Evolutionary conservation across 1,139 yeast genomes (phyloP), one percentile per base, ranked within the genome.

Genomic region (Casaregolazyma suthepensis): DNA sequence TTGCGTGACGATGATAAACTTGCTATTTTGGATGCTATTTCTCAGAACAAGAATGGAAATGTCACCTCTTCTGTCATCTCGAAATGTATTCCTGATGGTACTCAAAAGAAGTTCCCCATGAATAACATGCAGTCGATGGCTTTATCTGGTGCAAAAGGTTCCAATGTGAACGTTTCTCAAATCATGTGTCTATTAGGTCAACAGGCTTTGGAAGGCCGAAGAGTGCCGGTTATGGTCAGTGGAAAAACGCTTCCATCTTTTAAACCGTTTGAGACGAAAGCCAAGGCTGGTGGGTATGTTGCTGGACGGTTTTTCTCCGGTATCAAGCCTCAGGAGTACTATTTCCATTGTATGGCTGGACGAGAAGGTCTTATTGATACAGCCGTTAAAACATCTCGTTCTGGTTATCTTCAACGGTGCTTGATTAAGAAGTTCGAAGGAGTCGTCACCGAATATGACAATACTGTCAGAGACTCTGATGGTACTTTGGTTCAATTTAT

Each of bases 331-430:
- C 99, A 94, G 74, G 99, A 94, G 71, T 94, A 94, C 72, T 94
- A 91, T 69, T 94, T 94, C 93, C 99, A 94, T 76, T 93, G 99
- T 79, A 94, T 94, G 99, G 99, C 99, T 56, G 99, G 99, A 72
- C 86, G 99, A 78, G 99, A 94, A 79, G 99, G 99, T 75, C 81
- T 94, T 69, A 94, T 94, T 75, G 99, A 94, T 79, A 94, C 99
- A 56, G 99, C 99, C 53, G 99, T 94, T 61, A 94, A 94, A 75
- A 94, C 99, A 9, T 89, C 98, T 23, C 86, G 97, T 75, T 91
- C 99, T 54, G 99, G 99, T 69, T 94, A 94, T 75, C 80, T 94
- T 71, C 99, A 94, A 75, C 86, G 99, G 76, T 94, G 99, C 81
- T 80, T 94, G 74, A 93, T 96, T 59, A 94, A 94, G 73, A 99